These are phyloP conservation scores for Pharnaceum exiguum DNA, from an alignment of 148 eudicot genomes.

Conservation along the genomic window DNA sequence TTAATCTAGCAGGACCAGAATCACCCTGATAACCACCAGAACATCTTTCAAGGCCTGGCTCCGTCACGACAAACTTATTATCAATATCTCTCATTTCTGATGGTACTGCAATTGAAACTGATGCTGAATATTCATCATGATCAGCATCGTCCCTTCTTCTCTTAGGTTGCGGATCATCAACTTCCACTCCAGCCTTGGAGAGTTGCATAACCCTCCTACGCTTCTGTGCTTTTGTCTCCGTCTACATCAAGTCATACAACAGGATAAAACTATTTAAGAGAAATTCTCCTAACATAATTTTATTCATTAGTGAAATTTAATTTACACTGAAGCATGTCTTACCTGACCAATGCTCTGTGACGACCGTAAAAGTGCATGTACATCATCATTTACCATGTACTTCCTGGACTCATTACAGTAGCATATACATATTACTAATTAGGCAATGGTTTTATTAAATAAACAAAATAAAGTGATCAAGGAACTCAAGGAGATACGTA, in stretches of 20 bases:
- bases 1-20: slow-evolving; percentile 7
- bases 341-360: slow-evolving; percentile 89
- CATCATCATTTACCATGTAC: slow-evolving; percentile 54
- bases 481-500: slow-evolving; percentile 34
- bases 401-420: slow-evolving; percentile 58
- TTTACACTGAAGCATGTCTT: slow-evolving; percentile 8
- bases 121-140: slow-evolving; percentile 6
- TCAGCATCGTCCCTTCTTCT: slow-evolving; percentile 20
- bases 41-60: too few species aligned
- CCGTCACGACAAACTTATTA: slow-evolving; percentile 21
- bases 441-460: too few species aligned
- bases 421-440: background rate
- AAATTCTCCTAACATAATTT: slow-evolving; percentile 7
- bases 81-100: slow-evolving; percentile 3
- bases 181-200: slow-evolving; percentile 58
- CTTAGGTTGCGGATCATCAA: slow-evolving; percentile 37
- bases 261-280: background rate
- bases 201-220: slow-evolving; percentile 66
- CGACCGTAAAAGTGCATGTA: slow-evolving; percentile 56
- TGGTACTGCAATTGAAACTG: slow-evolving; percentile 10
- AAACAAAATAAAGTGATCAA: too few species aligned
- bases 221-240: slow-evolving; percentile 60
- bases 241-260: slow-evolving; percentile 43
- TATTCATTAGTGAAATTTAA: background rate
- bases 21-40: slow-evolving; percentile 16